Evolutionary conservation across 345 rosid species (phyloP).

Genomic region (Angophora floribunda): DNA sequence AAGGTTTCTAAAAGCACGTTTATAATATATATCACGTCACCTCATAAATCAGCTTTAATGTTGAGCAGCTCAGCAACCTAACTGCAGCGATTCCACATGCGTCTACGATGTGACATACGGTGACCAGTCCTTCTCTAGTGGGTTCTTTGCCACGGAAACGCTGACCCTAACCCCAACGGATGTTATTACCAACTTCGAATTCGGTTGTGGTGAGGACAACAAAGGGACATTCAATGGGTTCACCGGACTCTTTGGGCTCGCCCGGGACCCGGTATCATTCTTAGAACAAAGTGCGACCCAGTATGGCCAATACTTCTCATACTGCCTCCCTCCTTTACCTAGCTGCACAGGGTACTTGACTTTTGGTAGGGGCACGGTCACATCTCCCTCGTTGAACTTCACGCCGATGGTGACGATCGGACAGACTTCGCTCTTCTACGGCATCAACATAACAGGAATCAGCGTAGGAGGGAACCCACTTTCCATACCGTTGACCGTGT

Average conservation of each 20-base stretch:
- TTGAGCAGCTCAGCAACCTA: not conserved
- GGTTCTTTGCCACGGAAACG: slow-evolving; percentile 1
- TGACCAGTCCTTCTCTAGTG: not conserved
- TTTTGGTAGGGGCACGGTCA: not conserved
- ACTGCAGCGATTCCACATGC: not conserved
- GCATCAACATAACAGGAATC: not conserved
- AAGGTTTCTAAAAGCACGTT: not conserved
- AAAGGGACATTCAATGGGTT: not conserved
- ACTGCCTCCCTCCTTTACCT: slow-evolving; percentile 11
- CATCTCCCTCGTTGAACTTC: not conserved
- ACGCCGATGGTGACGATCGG: not conserved
- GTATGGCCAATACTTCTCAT: slow-evolving; percentile 6
- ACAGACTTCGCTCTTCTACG: not conserved
- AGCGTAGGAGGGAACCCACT: not conserved
- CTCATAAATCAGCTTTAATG: not conserved
- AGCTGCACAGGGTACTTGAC: not conserved
- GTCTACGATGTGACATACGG: not conserved
- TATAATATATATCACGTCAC: not conserved
- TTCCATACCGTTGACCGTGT: not conserved
- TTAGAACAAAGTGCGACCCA: not conserved
- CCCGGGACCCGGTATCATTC: not conserved
- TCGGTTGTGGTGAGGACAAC: slow-evolving; percentile 13
- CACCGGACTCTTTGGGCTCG: slow-evolving; percentile 4
- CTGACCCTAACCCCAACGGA: not conserved
- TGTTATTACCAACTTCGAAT: not conserved